Evolutionary conservation across 1,139 yeast species (phyloP), one percentile per base, ranked within the genome.

Genomic region (Schizosaccharomyces versatilis): DNA sequence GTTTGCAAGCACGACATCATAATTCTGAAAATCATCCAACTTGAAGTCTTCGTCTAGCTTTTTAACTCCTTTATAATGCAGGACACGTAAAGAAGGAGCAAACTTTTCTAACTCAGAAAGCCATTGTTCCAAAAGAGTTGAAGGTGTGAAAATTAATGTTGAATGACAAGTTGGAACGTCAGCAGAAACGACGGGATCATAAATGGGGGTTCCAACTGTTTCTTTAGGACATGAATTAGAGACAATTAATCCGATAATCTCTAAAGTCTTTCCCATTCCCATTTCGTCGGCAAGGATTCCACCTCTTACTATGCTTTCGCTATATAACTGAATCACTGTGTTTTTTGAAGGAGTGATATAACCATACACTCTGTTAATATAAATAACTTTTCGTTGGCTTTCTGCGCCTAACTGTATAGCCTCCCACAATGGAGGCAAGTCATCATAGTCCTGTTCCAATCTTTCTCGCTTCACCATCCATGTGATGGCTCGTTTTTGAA

Each of bases 201-300:
- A 65, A 1, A 62, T 60, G 1, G 47, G 14, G 38, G 12, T 36
- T 49, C 39, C 52, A 12, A n/a, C 38, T 32, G 51, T 40, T 3
- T 38, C 53, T 0, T 59, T 54, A 0, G 74, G 74, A 17, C 84
- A 66, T 36, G 71, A 78, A 64, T 88, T 81, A 55, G 80, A 63
- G 2, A 80, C 64, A 0, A 81, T 68, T 41, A 86, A 67, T 0
- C 94, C 72, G 1, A 85, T 71, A 7, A 85, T 71, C 65, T 90
- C 98, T 1, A 90, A 80, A 0, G 97, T 88, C 64, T 90, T 90
- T 0, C 98, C 98, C 5, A 90, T 72, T 0, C 98, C 97, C 98
- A 90, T 90, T 66, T 90, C 59, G 39, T 57, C 59, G 10, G 55
- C 55, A 24, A 57, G 54, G 17, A 57, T 40, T n/a, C 59, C 59